Conservation (phyloP, 176 grass and related monocot species). For the Eleusine indica region DNA sequence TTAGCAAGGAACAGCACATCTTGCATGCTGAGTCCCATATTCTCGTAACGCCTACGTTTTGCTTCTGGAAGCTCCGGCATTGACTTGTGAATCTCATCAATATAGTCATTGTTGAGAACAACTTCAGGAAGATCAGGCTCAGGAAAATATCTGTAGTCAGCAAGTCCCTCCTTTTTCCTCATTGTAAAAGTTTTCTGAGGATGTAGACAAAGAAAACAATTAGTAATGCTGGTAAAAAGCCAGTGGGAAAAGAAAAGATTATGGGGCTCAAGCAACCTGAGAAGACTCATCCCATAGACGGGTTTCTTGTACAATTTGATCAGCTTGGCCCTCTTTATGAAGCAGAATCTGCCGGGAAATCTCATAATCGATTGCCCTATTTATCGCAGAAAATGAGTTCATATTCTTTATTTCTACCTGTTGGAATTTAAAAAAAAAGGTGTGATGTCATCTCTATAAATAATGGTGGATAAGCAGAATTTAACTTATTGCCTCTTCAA, state of each 20-base stretch:
- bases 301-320: slow-evolving; percentile 98
- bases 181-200: slow-evolving; percentile 93
- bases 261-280: slow-evolving; percentile 58
- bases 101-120: slow-evolving; percentile 65
- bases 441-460: slow-evolving; percentile 30
- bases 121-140: slow-evolving; percentile 97
- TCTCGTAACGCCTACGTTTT: slow-evolving; percentile 88
- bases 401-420: slow-evolving; percentile 97
- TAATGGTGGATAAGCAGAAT: background rate
- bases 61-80: slow-evolving; percentile 97
- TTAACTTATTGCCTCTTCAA: background rate
- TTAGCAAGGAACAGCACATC: slow-evolving; percentile 97
- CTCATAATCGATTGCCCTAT: slow-evolving; percentile 90
- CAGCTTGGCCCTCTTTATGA: slow-evolving; percentile 64
- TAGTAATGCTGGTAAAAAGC: slow-evolving; percentile 36
- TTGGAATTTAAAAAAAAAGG: slow-evolving; percentile 12
- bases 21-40: slow-evolving; percentile 91
- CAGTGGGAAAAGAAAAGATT: background rate
- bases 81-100: slow-evolving; percentile 65
- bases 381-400: slow-evolving; percentile 95
- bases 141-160: slow-evolving; percentile 97
- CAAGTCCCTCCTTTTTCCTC: slow-evolving; percentile 94
- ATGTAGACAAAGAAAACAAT: slow-evolving; percentile 39
- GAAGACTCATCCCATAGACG: slow-evolving; percentile 85
- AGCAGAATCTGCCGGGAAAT: slow-evolving; percentile 83